Evolutionary conservation across 139 green algal genomes (phyloP).

Genomic region (Dunaliella sp.): DNA sequence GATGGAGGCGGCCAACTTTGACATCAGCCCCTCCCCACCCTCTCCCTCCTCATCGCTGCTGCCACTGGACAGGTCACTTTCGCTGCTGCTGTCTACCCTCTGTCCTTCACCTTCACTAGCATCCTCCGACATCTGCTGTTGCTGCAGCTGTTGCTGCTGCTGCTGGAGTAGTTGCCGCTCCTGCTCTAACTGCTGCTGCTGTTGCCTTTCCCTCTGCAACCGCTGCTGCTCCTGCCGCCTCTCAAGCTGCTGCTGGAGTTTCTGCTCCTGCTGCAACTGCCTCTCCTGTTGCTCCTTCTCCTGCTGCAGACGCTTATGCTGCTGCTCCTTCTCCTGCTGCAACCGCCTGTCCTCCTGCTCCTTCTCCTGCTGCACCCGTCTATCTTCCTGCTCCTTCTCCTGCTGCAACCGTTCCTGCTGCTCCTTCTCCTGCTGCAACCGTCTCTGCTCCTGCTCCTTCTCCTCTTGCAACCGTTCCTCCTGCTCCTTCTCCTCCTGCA

Average conservation of each 20-base stretch:
- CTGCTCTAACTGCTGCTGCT: background rate
- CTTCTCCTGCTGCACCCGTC: constrained; percentile 29
- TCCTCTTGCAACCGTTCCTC: constrained; percentile 24
- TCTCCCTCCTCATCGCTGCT: background rate
- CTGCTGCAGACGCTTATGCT: background rate
- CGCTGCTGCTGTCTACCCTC: constrained; percentile 7
- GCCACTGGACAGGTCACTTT: background rate
- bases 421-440: constrained; percentile 3
- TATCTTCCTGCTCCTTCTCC: constrained; percentile 19
- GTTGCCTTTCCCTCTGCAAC: background rate
- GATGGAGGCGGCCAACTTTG: constrained; percentile 7
- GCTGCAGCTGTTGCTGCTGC: background rate
- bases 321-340: constrained; percentile 14
- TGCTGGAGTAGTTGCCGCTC: background rate
- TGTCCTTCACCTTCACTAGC: background rate
- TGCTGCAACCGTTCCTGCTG: constrained; percentile 19
- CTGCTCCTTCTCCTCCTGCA: constrained; percentile 28
- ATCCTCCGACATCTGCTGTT: background rate
- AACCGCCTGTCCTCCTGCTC: constrained; percentile 35
- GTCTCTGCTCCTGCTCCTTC: background rate
- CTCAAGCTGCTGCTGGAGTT: background rate
- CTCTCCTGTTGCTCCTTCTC: background rate
- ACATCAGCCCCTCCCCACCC: background rate
- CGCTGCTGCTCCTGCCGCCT: background rate
- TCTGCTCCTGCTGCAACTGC: constrained; percentile 2